Base-by-base conservation (phyloP, 2,329 filamentous ascomycete species). In the Arthrinium phaeospermum region DNA sequence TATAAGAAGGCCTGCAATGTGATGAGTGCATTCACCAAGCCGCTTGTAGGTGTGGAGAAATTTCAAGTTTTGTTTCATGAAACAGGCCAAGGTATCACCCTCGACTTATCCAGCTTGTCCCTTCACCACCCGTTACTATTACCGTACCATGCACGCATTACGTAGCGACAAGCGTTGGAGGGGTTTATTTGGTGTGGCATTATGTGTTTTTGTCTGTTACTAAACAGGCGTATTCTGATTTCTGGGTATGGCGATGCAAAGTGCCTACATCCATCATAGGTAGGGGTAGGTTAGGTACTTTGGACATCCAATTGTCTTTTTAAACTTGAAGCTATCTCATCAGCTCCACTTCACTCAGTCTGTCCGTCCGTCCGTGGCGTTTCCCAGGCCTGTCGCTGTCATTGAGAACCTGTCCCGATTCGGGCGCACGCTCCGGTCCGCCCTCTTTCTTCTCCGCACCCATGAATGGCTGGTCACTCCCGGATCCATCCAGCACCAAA, bases 41-140 rank as follows among this genome's bases (percentile, higher is more conserved):
- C 57, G 41, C 57, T 37, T n/a, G 53, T 30, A 61, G 34, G 57
- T 64, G 57, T 64, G 57, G 57, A 30, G 57, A 64, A 37, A 41
- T 57, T 64, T 64, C 57, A 64, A 41, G 57, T 64, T 64, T 64
- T n/a, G 57, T 64, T 64, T 64, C 57, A 64, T 34, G 34, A 64
- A 64, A 64, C 34, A 37, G 13, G 57, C 57, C 57, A 64, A 64
- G 57, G 57, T 64, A 64, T 64, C 57, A 64, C 41, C 57, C 22
- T 53, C 51, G 46, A 61, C 34, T 30, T 34, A 41, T n/a, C 57
- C 30, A n/a, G 19, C 22, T 19, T n/a, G 16, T 61, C 53, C 53
- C 16, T 16, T 61, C 30, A 34, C 51, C 51, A 16, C 16, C 4
- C 14, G 10, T 7, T 61, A 19, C 45, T 37, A 37, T n/a, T 37